Evolutionary conservation across 2,329 filamentous ascomycete species (phyloP).

Genomic region (Aspergillus alliaceus): DNA sequence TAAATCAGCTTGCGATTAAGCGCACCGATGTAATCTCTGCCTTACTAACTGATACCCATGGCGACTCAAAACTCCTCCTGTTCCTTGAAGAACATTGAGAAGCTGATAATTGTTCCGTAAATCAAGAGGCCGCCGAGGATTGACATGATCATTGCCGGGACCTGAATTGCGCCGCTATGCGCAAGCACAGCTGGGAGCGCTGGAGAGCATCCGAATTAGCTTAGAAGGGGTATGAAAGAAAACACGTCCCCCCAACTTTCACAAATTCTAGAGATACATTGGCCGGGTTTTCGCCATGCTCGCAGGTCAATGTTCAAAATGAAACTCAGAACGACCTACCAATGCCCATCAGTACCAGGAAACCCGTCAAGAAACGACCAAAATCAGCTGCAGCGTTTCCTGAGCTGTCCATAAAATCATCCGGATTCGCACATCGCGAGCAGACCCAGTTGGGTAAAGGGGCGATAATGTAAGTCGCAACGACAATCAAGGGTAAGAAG

Average conservation of each 20-base stretch:
- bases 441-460: slow-evolving; percentile 97
- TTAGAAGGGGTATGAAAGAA: neutral
- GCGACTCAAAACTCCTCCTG: slow-evolving; percentile 80
- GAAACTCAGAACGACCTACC: slow-evolving; percentile 61
- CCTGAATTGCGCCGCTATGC: slow-evolving; percentile 77
- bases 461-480: slow-evolving; percentile 90
- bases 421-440: slow-evolving; percentile 79
- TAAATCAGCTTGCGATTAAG: neutral
- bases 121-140: slow-evolving; percentile 90
- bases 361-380: slow-evolving; percentile 90
- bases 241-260: neutral
- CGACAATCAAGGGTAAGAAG: slow-evolving; percentile 93
- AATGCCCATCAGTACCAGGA: slow-evolving; percentile 95
- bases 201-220: slow-evolving; percentile 38
- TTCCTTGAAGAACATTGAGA: slow-evolving; percentile 97
- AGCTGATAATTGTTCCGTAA: slow-evolving; percentile 97
- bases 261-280: neutral
- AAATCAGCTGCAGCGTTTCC: slow-evolving; percentile 87
- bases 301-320: neutral
- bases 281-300: neutral
- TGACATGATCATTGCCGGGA: slow-evolving; percentile 92
- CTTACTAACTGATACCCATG: neutral
- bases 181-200: slow-evolving; percentile 86
- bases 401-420: slow-evolving; percentile 90
- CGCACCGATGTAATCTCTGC: neutral